Evolutionary conservation across 2,329 filamentous ascomycete genomes (phyloP).

Genomic region (Trichoderma asperellum): DNA sequence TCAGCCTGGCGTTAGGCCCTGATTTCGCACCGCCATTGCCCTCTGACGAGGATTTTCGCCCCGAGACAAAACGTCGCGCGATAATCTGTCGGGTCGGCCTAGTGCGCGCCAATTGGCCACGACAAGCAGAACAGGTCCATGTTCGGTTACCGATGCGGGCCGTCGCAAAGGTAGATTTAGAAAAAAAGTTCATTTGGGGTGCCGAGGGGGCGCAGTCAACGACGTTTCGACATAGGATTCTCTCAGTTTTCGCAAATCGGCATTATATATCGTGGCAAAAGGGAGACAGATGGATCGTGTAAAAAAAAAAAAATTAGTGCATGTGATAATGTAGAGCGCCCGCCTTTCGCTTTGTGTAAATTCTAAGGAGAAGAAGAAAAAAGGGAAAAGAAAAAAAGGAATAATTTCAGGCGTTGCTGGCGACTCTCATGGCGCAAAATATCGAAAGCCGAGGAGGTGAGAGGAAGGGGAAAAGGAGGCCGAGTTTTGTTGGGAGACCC

Average conservation of each 20-base stretch:
- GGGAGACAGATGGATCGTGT: neutral
- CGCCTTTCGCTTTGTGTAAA: slow-evolving; percentile 15
- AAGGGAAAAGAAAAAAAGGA: neutral
- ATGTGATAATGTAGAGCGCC: slow-evolving; percentile 8
- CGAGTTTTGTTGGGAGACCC: slow-evolving; percentile 24
- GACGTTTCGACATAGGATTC: slow-evolving; percentile 20
- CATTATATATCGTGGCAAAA: slow-evolving; percentile 28
- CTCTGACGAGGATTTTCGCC: slow-evolving; percentile 33
- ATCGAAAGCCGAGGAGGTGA: neutral
- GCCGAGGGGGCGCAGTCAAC: slow-evolving; percentile 27
- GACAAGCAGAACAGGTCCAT: slow-evolving; percentile 55
- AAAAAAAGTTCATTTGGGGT: slow-evolving; percentile 49
- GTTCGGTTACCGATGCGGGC: slow-evolving; percentile 44
- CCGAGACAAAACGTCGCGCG: slow-evolving; percentile 40
- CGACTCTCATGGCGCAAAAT: slow-evolving; percentile 16
- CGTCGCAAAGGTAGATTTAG: slow-evolving; percentile 45
- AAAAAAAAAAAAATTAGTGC: slow-evolving; percentile 1
- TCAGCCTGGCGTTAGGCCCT: slow-evolving; percentile 37
- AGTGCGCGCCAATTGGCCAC: slow-evolving; percentile 44
- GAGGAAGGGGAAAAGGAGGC: slow-evolving; percentile 8
- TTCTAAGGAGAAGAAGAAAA: slow-evolving; percentile 11
- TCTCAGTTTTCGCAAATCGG: slow-evolving; percentile 15
- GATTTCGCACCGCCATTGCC: slow-evolving; percentile 32
- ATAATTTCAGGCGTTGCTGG: neutral
- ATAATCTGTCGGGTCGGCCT: slow-evolving; percentile 38